Conservation (phyloP, 1,139 yeast genomes). For the Scheffersomyces titani region DNA sequence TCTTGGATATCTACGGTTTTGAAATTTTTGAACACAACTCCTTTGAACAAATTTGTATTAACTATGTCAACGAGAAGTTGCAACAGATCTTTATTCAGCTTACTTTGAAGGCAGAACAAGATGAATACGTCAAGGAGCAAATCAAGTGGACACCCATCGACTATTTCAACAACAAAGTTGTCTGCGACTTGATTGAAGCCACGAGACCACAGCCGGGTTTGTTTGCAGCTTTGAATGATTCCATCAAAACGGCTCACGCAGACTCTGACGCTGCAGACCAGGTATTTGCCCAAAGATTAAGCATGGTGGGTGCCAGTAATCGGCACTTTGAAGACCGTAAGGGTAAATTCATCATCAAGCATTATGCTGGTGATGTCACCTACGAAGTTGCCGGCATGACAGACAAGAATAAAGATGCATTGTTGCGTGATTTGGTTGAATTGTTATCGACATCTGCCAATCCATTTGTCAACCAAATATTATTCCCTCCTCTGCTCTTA, state of each 20-base stretch:
- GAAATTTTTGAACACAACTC: constrained; percentile 97
- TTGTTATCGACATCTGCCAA: constrained; percentile 73
- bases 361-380: constrained; percentile 98
- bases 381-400: constrained; percentile 92
- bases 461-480: constrained; percentile 54
- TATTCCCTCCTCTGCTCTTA: constrained; percentile 71
- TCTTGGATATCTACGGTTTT: constrained; percentile 96
- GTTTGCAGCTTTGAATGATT: constrained; percentile 95
- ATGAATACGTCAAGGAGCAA: constrained; percentile 92
- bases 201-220: constrained; percentile 91
- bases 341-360: constrained; percentile 86
- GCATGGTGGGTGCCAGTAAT: constrained; percentile 74
- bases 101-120: constrained; percentile 95
- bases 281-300: constrained; percentile 89
- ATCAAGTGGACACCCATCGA: constrained; percentile 98
- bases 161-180: constrained; percentile 93
- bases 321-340: constrained; percentile 90
- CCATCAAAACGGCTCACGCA: constrained; percentile 98
- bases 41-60: constrained; percentile 95
- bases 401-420: constrained; percentile 93
- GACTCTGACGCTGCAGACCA: constrained; percentile 97
- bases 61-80: constrained; percentile 93
- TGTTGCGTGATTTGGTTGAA: constrained; percentile 85
- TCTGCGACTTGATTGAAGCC: constrained; percentile 94
- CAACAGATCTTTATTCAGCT: constrained; percentile 96